A percentile compares a stretch with the other conserved stretches of the same genome.
phyloP scores from a whole-genome alignment of 2,329 filamentous ascomycete species.

The Aspergillus neoniger region DNA sequence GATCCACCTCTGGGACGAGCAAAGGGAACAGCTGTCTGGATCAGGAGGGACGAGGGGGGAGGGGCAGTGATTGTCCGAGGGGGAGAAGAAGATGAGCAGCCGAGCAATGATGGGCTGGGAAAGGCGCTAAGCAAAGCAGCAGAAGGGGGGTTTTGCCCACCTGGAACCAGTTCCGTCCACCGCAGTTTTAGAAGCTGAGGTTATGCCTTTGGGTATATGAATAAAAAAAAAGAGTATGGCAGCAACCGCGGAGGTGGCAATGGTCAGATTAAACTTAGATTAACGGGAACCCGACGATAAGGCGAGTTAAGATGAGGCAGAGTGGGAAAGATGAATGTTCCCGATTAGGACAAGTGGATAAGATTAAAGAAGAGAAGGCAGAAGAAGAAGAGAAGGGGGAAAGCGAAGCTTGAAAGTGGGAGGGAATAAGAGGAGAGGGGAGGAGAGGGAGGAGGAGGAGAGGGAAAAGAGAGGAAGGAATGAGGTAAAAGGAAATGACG shows the following conservation, averaged over 20 bases:
- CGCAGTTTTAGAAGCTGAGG: background rate
- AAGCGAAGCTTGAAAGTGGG: background rate
- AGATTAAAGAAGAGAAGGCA: slow-evolving; percentile 1
- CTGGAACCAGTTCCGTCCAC: slow-evolving; percentile 7
- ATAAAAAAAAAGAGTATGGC: background rate
- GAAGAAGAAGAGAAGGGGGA: background rate
- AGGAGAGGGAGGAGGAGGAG: slow-evolving; percentile 5
- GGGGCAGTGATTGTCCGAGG: slow-evolving; percentile 8
- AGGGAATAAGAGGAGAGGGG: background rate
- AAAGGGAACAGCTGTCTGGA: slow-evolving; percentile 18
- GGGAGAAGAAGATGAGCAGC: background rate
- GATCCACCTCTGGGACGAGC: slow-evolving; percentile 13
- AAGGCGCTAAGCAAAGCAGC: background rate
- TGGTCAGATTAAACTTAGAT: slow-evolving; percentile 10
- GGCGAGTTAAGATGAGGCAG: slow-evolving; percentile 1
- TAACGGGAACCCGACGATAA: slow-evolving; percentile 3
- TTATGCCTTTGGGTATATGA: slow-evolving; percentile 4
- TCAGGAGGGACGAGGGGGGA: slow-evolving; percentile 15
- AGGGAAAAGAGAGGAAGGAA: slow-evolving; percentile 1
- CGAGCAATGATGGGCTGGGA: background rate
- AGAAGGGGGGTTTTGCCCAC: slow-evolving; percentile 11
- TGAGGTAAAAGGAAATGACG: slow-evolving; percentile 7
- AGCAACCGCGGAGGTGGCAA: background rate
- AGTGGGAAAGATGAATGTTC: slow-evolving; percentile 2
- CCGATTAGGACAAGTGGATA: slow-evolving; percentile 8